A percentile compares a stretch with the other conserved stretches of the same genome.
phyloP scores from a whole-genome alignment of 306 rosid genomes.

The Prunus mira region DNA sequence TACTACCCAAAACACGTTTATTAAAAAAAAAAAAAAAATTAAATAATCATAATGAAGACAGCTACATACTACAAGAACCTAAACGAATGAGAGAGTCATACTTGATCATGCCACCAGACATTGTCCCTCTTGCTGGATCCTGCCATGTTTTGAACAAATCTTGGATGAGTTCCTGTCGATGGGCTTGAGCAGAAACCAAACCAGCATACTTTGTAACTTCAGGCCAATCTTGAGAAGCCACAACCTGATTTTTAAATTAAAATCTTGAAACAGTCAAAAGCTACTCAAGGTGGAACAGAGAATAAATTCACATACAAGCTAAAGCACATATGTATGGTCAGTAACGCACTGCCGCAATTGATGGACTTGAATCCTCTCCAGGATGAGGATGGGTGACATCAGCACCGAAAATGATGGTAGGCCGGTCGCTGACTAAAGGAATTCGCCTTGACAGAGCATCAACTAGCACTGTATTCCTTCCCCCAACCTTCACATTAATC shows the following conservation, averaged over 20 bases:
- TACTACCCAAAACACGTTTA: background rate
- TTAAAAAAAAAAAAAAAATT: too few species aligned
- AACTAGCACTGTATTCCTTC: slow-evolving; percentile 74
- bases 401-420: slow-evolving; percentile 80
- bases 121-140: slow-evolving; percentile 66
- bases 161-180: slow-evolving; percentile 74
- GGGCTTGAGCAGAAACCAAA: slow-evolving; percentile 73
- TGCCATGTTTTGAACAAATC: slow-evolving; percentile 75
- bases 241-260: slow-evolving; percentile 46
- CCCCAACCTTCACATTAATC: slow-evolving; percentile 76
- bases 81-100: slow-evolving; percentile 13
- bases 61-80: background rate
- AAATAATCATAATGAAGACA: background rate
- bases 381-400: slow-evolving; percentile 77
- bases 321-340: background rate
- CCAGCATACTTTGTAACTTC: slow-evolving; percentile 82
- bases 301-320: slow-evolving; percentile 1
- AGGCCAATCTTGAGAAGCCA: slow-evolving; percentile 92
- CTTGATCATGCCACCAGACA: slow-evolving; percentile 85
- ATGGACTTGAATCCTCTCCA: slow-evolving; percentile 68
- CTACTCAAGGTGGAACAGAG: background rate
- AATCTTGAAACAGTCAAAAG: slow-evolving; percentile 3
- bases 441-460: slow-evolving; percentile 70
- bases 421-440: slow-evolving; percentile 76
- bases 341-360: slow-evolving; percentile 68